Conservation (phyloP, 2,329 filamentous ascomycete species). For the Colletotrichum falcatum region DNA sequence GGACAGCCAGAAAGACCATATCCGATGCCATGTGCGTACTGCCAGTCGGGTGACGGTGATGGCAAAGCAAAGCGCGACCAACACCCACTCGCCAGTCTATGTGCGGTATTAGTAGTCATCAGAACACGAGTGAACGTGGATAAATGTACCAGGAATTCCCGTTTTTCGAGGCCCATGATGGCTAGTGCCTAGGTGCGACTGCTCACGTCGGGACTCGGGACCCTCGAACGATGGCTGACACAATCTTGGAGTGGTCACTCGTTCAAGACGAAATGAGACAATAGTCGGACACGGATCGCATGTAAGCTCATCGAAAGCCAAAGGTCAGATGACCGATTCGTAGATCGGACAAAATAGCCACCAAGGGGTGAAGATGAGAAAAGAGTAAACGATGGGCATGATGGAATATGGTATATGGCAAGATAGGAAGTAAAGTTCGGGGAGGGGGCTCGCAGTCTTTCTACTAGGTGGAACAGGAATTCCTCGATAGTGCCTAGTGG, state of each 20-base stretch:
- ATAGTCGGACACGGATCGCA: not conserved
- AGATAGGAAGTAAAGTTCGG: not conserved
- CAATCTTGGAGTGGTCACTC: too few species aligned
- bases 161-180: not conserved
- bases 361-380: not conserved
- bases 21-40: constrained; percentile 3
- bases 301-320: not conserved
- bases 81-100: not conserved
- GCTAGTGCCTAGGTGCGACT: not conserved
- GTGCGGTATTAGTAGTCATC: not conserved
- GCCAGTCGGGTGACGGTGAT: not conserved
- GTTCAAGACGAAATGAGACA: too few species aligned
- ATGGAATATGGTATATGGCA: not conserved
- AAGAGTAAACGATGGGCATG: too few species aligned
- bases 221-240: too few species aligned
- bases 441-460: not conserved
- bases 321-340: not conserved
- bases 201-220: not conserved
- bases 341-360: too few species aligned
- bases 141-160: not conserved
- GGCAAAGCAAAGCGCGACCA: not conserved
- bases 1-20: constrained; percentile 15
- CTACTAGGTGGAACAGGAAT: not conserved
- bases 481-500: not conserved
- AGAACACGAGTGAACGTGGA: not conserved